These are phyloP conservation scores for Fusarium clavum DNA, from an alignment of 2,329 filamentous ascomycete species.

Conservation along the genomic window DNA sequence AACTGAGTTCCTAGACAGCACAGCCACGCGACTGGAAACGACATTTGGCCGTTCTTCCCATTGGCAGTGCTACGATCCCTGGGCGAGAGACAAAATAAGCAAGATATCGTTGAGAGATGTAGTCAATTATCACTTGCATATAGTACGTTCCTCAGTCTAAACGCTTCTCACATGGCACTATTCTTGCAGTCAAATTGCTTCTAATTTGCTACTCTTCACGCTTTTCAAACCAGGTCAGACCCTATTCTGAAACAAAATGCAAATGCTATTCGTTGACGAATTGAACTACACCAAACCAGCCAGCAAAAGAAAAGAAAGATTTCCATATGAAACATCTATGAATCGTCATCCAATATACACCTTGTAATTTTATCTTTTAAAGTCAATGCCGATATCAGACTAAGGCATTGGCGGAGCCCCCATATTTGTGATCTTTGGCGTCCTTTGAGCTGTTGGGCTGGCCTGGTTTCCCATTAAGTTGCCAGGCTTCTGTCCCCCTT, in stretches of 20 bases:
- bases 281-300: slow-evolving; percentile 10
- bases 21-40: not conserved
- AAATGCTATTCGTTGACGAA: slow-evolving; percentile 20
- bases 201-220: slow-evolving; percentile 7
- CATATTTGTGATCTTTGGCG: slow-evolving; percentile 53
- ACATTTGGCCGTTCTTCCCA: not conserved
- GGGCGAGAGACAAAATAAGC: not conserved
- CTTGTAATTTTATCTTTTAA: slow-evolving; percentile 1
- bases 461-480: slow-evolving; percentile 47
- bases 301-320: slow-evolving; percentile 4
- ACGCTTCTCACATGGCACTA: not conserved
- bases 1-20: not conserved
- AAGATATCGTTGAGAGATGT: not conserved
- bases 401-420: slow-evolving; percentile 48
- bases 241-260: slow-evolving; percentile 26
- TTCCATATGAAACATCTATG: slow-evolving; percentile 36
- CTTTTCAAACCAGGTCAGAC: slow-evolving; percentile 10
- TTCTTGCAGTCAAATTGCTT: slow-evolving; percentile 22
- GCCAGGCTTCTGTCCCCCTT: slow-evolving; percentile 47
- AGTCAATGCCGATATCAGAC: slow-evolving; percentile 36
- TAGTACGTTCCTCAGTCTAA: not conserved
- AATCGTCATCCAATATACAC: slow-evolving; percentile 34
- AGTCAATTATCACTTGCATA: not conserved
- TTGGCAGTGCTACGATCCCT: not conserved
- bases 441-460: slow-evolving; percentile 52